Conservation (phyloP, 805 yeast species). For the Saccharomycopsis lassenensis region DNA sequence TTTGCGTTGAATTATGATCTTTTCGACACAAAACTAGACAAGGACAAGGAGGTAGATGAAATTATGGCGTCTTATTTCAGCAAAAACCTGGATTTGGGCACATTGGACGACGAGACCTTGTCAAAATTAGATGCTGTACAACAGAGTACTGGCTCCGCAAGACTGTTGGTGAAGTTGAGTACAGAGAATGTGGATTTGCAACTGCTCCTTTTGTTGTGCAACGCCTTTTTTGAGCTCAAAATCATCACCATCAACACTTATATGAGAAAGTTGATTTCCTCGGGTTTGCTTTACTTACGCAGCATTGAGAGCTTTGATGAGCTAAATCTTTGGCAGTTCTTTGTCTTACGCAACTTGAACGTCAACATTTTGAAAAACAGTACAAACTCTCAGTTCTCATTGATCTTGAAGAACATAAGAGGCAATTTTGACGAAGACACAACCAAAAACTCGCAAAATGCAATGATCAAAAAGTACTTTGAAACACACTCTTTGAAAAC, state of each 20-base stretch:
- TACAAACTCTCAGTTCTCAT: slow-evolving; percentile 40
- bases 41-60: no score
- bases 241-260: slow-evolving; percentile 54
- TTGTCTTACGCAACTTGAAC: slow-evolving; percentile 12
- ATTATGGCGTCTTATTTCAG: no score
- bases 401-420: slow-evolving; percentile 39
- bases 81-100: no score
- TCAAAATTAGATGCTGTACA: no score
- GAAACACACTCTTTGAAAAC: no score
- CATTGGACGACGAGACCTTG: no score
- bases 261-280: slow-evolving; percentile 69
- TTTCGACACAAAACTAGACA: no score
- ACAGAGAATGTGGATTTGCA: slow-evolving; percentile 12
- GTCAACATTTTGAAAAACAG: slow-evolving; percentile 9
- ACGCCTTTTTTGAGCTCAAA: slow-evolving; percentile 35
- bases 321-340: slow-evolving; percentile 19
- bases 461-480: slow-evolving; percentile 3
- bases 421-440: slow-evolving; percentile 4
- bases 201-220: slow-evolving; percentile 39
- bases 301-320: slow-evolving; percentile 28
- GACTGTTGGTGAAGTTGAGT: no score
- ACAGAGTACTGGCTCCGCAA: no score
- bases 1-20: slow-evolving; percentile 23
- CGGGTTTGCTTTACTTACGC: slow-evolving; percentile 64
- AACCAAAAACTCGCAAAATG: not conserved